phyloP scores from a whole-genome alignment of 2,329 filamentous ascomycete species.

The Pestalotiopsis sp. region DNA sequence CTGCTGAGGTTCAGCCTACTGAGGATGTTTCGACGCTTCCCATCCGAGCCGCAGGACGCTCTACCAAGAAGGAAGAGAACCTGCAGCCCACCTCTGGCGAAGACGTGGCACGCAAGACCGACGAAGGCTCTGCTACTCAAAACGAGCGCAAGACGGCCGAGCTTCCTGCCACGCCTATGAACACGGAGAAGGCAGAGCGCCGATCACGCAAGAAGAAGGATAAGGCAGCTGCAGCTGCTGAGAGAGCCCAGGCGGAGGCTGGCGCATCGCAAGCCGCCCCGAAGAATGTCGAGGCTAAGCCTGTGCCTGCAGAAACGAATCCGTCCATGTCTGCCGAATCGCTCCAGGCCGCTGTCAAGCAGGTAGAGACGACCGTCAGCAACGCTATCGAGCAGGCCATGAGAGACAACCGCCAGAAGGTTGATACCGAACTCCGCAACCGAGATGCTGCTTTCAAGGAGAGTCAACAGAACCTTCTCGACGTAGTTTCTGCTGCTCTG shows the following conservation, averaged over 20 bases:
- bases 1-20: conserved; percentile 44
- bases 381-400: conserved; percentile 57
- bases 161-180: conserved; percentile 24
- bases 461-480: conserved; percentile 54
- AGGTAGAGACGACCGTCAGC: conserved; percentile 51
- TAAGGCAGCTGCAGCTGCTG: conserved; percentile 60
- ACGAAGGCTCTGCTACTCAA: conserved; percentile 20
- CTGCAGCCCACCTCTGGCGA: conserved; percentile 21
- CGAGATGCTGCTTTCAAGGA: conserved; percentile 53
- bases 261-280: conserved; percentile 36
- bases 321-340: conserved; percentile 38
- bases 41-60: conserved; percentile 24
- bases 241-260: conserved; percentile 50
- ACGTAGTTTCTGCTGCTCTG: conserved; percentile 60
- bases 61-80: conserved; percentile 27
- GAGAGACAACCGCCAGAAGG: conserved; percentile 60
- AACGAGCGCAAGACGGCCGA: conserved; percentile 30
- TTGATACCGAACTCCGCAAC: conserved; percentile 62
- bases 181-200: conserved; percentile 32
- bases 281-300: conserved; percentile 33
- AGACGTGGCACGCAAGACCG: conserved; percentile 24
- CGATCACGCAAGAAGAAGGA: conserved; percentile 39
- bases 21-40: conserved; percentile 38
- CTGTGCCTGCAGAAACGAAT: conserved; percentile 20
- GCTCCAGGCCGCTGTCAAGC: conserved; percentile 53